Percentiles rank a stretch among this genome's conserved stretches.
These are phyloP conservation scores for Cladophialophora exuberans DNA, from an alignment of 2,329 filamentous ascomycete species.

Conservation along the genomic window DNA sequence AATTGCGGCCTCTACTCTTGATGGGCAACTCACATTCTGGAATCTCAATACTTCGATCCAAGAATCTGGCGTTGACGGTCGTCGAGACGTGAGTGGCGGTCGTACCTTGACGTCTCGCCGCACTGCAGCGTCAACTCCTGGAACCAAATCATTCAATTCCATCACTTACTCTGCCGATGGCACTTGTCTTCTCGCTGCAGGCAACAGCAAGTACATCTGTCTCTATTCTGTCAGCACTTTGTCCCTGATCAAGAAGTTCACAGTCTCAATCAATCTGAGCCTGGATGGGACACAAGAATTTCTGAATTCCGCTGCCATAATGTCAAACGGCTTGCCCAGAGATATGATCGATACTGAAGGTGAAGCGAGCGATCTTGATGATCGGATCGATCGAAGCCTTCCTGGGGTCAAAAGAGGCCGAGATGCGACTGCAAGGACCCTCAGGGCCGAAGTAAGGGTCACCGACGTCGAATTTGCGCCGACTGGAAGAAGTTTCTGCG, in stretches of 20 bases:
- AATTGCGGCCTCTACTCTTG: slow-evolving; percentile 86
- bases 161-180: slow-evolving; percentile 93
- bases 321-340: slow-evolving; percentile 77
- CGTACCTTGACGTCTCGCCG: slow-evolving; percentile 84
- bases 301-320: slow-evolving; percentile 87
- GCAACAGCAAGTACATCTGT: slow-evolving; percentile 98
- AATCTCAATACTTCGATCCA: slow-evolving; percentile 85
- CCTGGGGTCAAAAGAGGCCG: slow-evolving; percentile 83
- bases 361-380: slow-evolving; percentile 86
- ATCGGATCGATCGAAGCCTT: slow-evolving; percentile 75
- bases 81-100: slow-evolving; percentile 89
- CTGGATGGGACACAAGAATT: slow-evolving; percentile 96
- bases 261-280: slow-evolving; percentile 93
- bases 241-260: slow-evolving; percentile 91
- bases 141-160: slow-evolving; percentile 86
- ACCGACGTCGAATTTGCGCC: slow-evolving; percentile 85
- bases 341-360: slow-evolving; percentile 86
- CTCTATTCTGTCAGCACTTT: slow-evolving; percentile 93
- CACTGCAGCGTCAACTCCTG: slow-evolving; percentile 86
- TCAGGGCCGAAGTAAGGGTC: slow-evolving; percentile 80
- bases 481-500: slow-evolving; percentile 87
- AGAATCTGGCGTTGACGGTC: slow-evolving; percentile 81
- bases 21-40: slow-evolving; percentile 96
- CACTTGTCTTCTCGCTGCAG: slow-evolving; percentile 83
- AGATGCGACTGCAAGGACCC: slow-evolving; percentile 78